These are phyloP conservation scores for Lagenidium sp. DNA, from an alignment of 352 stramenopile genomes.

Conservation along the genomic window DNA sequence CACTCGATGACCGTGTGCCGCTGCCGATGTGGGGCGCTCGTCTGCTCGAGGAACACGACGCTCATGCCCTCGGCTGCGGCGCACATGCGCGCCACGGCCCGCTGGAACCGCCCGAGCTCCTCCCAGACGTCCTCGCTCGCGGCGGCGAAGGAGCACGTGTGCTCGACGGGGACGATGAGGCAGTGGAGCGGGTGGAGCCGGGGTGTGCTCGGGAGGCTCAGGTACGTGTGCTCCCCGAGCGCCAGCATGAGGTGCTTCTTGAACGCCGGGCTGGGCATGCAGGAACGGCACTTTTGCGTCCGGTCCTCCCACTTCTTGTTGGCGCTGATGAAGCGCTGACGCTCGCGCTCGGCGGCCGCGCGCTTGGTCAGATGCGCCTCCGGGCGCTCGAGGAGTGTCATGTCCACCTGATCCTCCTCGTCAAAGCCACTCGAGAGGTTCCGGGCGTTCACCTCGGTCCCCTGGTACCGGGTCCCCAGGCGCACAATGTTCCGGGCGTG, in stretches of 20 bases:
- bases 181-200: slow-evolving; percentile 57
- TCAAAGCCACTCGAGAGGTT: slow-evolving; percentile 75
- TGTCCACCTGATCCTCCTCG: slow-evolving; percentile 73
- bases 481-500: slow-evolving; percentile 69
- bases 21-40: slow-evolving; percentile 41
- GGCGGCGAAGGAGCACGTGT: slow-evolving; percentile 43
- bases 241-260: slow-evolving; percentile 78
- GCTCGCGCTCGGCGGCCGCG: slow-evolving; percentile 40
- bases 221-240: slow-evolving; percentile 67
- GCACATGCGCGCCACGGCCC: slow-evolving; percentile 44
- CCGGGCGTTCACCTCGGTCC: slow-evolving; percentile 44
- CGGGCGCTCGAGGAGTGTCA: slow-evolving; percentile 40
- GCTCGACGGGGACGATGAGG: slow-evolving; percentile 67
- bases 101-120: slow-evolving; percentile 64
- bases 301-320: slow-evolving; percentile 62
- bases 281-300: slow-evolving; percentile 57
- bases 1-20: slow-evolving; percentile 73
- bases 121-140: slow-evolving; percentile 54
- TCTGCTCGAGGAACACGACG: slow-evolving; percentile 79
- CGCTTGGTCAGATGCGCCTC: slow-evolving; percentile 48
- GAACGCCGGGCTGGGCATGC: slow-evolving; percentile 59
- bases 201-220: slow-evolving; percentile 48
- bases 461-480: slow-evolving; percentile 61
- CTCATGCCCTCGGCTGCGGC: slow-evolving; percentile 36
- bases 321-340: slow-evolving; percentile 34